These are phyloP conservation scores for Capsicum baccatum DNA, from an alignment of 257 asterid species.

Conservation along the genomic window DNA sequence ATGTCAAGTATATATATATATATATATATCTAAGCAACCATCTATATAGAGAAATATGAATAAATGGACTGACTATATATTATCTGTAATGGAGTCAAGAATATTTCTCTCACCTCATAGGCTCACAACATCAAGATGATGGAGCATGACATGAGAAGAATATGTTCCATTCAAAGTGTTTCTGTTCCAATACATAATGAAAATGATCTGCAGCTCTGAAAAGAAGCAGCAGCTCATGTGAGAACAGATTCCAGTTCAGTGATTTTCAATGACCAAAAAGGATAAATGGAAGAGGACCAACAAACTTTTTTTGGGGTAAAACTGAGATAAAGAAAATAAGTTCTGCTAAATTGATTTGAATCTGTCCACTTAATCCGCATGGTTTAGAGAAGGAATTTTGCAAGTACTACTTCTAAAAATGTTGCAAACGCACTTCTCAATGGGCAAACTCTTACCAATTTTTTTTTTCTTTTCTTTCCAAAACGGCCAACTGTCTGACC, in stretches of 20 bases:
- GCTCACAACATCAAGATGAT: conserved; percentile 22
- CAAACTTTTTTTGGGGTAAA: background rate
- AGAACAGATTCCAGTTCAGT: conserved; percentile 27
- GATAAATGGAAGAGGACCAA: background rate
- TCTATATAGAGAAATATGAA: background rate
- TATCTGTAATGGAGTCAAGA: background rate
- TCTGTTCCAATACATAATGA: conserved; percentile 28
- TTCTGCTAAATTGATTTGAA: conserved; percentile 19
- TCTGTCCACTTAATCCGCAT: conserved; percentile 19
- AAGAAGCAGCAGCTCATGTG: conserved; percentile 24
- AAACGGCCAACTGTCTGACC: background rate
- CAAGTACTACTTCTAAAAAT: conserved; percentile 2
- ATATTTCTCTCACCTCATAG: conserved; percentile 30
- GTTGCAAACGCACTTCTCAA: background rate
- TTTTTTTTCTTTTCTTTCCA: background rate
- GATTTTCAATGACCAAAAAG: background rate
- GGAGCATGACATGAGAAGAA: conserved; percentile 22
- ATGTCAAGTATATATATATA: background rate
- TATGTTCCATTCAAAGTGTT: conserved; percentile 26
- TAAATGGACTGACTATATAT: background rate
- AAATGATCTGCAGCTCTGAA: conserved; percentile 27
- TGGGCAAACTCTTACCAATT: background rate
- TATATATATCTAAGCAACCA: background rate
- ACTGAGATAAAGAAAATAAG: conserved; percentile 3
- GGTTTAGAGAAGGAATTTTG: background rate